Evolutionary conservation across 371 early-diverging fungal species (phyloP), one percentile per base, ranked within the genome.

Genomic region (Haplosporangium sp.): DNA sequence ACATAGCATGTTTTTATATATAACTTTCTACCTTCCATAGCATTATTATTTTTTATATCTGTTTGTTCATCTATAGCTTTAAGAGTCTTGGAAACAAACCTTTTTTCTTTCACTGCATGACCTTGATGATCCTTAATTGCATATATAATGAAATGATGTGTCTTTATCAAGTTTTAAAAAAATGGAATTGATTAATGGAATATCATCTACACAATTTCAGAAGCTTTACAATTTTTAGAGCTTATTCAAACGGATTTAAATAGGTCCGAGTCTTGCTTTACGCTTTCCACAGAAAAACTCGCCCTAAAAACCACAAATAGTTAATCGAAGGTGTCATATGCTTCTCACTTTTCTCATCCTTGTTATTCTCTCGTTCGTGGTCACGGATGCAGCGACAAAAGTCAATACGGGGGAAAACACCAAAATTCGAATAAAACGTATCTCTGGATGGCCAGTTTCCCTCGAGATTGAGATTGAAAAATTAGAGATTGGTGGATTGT

Each of bases 401-500:
- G 55, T 20, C 9, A 34, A 3, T 4, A 19, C 27, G 9, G 55
- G 27, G n/a, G 35, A 20, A 20, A 27, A 35, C 15, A 47, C 11
- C 8, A 50, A 20, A 38, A 35, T 34, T n/a, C 34, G 47, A 10
- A 9, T 19, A 20, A 35, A 45, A 7, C 34, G 0, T 35, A 39
- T 59, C 4, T 48, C 62, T 1, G 68, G 67, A 1, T 73, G 73
- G 73, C 73, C 73, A 4, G 9, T 35, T 0, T 67, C 63, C 19
- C 53, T 73, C 53, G 58, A 67, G 38, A 58, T 73, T 17, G 73
- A 67, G 53, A 58, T 73, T 52, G 73, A 67, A 17, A 48, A 53
- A n/a, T 53, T 73, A 10, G 73, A 73, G 45, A 4, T 73, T 4
- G 73, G 73, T 9, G 73, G 73, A 11, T 8, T 73, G 10, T 39